Percentiles rank a stretch among this genome's conserved stretches.
Evolutionary conservation across 2,329 filamentous ascomycete genomes (phyloP).

Genomic region (Botrytis medusae): DNA sequence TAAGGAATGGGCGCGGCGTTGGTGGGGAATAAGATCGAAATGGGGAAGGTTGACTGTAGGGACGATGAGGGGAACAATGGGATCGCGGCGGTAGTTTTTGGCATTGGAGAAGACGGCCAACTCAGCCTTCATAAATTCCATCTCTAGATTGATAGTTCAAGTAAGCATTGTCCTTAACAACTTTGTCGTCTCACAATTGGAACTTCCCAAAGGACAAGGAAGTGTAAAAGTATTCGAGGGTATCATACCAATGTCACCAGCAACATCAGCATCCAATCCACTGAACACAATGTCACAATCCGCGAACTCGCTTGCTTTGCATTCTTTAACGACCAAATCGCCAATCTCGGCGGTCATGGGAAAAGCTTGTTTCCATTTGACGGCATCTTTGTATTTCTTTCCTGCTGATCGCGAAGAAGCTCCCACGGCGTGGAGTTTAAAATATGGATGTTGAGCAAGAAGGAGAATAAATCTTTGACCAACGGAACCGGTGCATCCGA

Average conservation of each 20-base stretch:
- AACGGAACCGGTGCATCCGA: constrained; percentile 91
- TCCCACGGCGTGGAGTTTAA: constrained; percentile 83
- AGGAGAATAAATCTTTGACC: constrained; percentile 95
- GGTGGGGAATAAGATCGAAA: constrained; percentile 84
- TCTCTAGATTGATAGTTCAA: constrained; percentile 56
- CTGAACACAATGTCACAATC: constrained; percentile 95
- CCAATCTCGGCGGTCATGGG: constrained; percentile 76
- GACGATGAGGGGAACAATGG: constrained; percentile 87
- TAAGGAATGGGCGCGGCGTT: constrained; percentile 70
- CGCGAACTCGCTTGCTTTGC: constrained; percentile 75
- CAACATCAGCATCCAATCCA: constrained; percentile 88
- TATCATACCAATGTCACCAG: constrained; percentile 78
- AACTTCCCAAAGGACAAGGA: constrained; percentile 1
- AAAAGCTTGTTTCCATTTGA: constrained; percentile 87
- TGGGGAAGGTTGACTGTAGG: constrained; percentile 92
- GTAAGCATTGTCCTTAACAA: not conserved
- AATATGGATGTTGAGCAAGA: constrained; percentile 81
- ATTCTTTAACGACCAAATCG: constrained; percentile 82
- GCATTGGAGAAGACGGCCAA: constrained; percentile 96
- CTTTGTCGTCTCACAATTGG: not conserved
- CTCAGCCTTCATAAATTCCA: constrained; percentile 84
- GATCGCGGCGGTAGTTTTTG: constrained; percentile 92
- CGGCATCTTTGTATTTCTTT: constrained; percentile 92
- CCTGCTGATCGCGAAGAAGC: constrained; percentile 86
- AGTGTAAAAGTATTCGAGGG: too few relatives aligned